These are phyloP conservation scores for Trichocomaceae sp. DNA, from an alignment of 2,329 filamentous ascomycete species.

Conservation along the genomic window DNA sequence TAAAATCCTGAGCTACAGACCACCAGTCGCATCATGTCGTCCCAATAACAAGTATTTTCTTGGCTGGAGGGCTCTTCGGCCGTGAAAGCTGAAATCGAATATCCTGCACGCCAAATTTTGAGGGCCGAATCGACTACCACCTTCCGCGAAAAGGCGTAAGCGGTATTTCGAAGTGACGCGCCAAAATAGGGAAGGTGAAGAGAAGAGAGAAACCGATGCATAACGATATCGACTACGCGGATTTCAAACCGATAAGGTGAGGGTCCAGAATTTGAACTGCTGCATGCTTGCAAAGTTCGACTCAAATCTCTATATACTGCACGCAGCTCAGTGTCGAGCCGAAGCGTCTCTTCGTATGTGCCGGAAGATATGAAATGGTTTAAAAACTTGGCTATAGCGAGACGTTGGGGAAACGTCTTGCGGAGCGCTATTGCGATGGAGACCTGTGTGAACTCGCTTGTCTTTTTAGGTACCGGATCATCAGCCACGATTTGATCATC, in stretches of 20 bases:
- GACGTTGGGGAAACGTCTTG: constrained; percentile 31
- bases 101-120: constrained; percentile 41
- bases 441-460: constrained; percentile 26
- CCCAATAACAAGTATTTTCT: constrained; percentile 3
- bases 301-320: constrained; percentile 39
- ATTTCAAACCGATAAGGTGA: constrained; percentile 17
- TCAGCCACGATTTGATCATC: constrained; percentile 26
- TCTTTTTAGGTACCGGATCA: constrained; percentile 23
- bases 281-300: constrained; percentile 20
- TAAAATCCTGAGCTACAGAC: constrained; percentile 31
- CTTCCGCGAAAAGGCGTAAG: constrained; percentile 45
- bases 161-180: not conserved
- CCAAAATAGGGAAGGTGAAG: constrained; percentile 24
- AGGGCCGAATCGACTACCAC: constrained; percentile 44
- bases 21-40: constrained; percentile 36
- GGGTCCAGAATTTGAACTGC: not conserved
- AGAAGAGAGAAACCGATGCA: constrained; percentile 23
- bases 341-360: constrained; percentile 12
- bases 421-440: constrained; percentile 33
- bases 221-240: constrained; percentile 21
- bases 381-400: constrained; percentile 27
- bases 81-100: constrained; percentile 22
- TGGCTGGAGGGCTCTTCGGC: not conserved
- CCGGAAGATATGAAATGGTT: constrained; percentile 20
- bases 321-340: constrained; percentile 39